Base-by-base conservation (phyloP, 768 basidiomycete genomes). In the Plicaturopsis crispa region DNA sequence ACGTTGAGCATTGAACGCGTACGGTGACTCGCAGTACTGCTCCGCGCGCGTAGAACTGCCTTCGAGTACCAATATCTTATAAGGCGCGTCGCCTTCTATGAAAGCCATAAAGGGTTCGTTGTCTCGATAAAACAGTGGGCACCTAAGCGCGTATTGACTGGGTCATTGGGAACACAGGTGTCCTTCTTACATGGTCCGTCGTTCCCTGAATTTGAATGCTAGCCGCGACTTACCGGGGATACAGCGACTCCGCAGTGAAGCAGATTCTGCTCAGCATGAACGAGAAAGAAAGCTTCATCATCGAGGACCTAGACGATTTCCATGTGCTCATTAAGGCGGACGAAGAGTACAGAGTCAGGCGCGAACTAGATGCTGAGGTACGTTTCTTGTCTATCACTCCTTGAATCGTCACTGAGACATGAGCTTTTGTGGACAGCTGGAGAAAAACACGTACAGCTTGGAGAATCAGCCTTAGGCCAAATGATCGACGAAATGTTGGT, bases 221-320 rank as follows among this genome's bases (percentile, higher is more conserved):
- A 21, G 26, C 32, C 19, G 17, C 30, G n/a, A 36, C 14, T 47
- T 20, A n/a, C 16, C 31, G 20, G 18, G 24, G 14, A 12, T 3
- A 18, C 50, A 90, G 89, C 52, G 89, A 92, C 56, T 78, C 86
- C 2, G 88, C 87, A 1, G 89, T 92, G 43, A 92, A 91, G 59
- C 86, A 90, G 54, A 88, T 91, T 39, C 67, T 91, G 24, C 65
- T 89, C 36, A 65, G 76, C 23, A 77, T 91, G 80, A 85, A 91
- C 53, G 84, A 90, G 52, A 80, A 73, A 51, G 67, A 75, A 6
- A 74, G 69, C 38, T 92, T 92, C 56, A 80, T 92, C 45, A 85
- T 92, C 43, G 84, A 90, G 49, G 89, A 92, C 50, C 57, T 92
- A 18, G 89, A 91, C 52, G 85, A 89, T 48, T 73, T 77, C 44